Evolutionary conservation across 192 early-diverging fungal genomes (phyloP), one percentile per base, ranked within the genome.

Genomic region (Phlyctochytrium bullatum): DNA sequence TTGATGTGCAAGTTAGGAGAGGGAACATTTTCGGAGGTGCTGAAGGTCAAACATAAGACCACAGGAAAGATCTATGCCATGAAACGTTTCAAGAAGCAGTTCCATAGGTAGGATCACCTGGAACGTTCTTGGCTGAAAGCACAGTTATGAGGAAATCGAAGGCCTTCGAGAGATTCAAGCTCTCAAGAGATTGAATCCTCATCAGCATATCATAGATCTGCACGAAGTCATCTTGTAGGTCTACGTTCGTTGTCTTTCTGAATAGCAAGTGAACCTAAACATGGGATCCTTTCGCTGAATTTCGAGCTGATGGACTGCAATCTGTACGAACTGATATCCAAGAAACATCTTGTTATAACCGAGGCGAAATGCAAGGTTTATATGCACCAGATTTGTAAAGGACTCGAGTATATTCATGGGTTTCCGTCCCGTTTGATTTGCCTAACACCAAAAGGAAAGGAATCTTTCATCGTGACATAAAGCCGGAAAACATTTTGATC

Each of bases 261-360:
- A n/a, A n/a, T n/a, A n/a, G n/a, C n/a, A 58, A 87, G 86, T 54
- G 86, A 87, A 32, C 80, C 77, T 2, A 74, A 76, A 59, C 73
- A 80, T 60, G 86, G 86, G 33, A 77, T 78, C 1, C 71, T 87
- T 2, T 73, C 73, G 29, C 71, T 87, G 14, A 86, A 84, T 60
- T 87, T 87, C 59, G 82, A 84, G 67, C 70, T 86, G 20, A 87
- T 87, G 86, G 81, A 83, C 27, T 86, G 81, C 73, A 87, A 87
- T 52, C 67, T 87, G 24, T 87, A 87, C 71, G 86, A 87, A 59
- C 65, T 86, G 34, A 81, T 87, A 31, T 86, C 86, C 6, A 75
- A 74, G 56, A 82, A 80, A 59, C 40, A 70, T 47, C 54, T 66
- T 2, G 35, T 71, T 27, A 76, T 86, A 31, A 80, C 83, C 27